Percentiles rank a stretch among this genome's conserved stretches.
Conservation (phyloP, 2,329 filamentous ascomycete species). For the Alternaria gansuensis region DNA sequence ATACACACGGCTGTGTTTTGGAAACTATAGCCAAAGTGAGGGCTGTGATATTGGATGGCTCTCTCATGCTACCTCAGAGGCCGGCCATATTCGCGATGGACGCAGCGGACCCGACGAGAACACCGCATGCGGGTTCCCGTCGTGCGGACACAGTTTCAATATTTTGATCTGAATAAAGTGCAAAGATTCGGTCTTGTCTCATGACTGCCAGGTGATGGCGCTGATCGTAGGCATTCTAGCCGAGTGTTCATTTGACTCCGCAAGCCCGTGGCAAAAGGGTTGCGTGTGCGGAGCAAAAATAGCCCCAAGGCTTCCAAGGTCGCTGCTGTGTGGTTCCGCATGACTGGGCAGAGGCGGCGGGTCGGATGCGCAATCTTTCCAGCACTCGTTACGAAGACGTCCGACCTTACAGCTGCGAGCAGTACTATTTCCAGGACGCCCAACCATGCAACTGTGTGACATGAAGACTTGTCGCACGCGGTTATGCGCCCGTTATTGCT, state of each 20-base stretch:
- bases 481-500: constrained; percentile 21
- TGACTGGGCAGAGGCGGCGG: constrained; percentile 19
- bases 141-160: constrained; percentile 26
- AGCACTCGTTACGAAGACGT: constrained; percentile 9
- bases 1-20: constrained; percentile 4
- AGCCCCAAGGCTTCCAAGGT: constrained; percentile 14
- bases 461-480: constrained; percentile 14
- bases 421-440: constrained; percentile 21
- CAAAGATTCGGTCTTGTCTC: constrained; percentile 15
- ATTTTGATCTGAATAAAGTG: constrained; percentile 21
- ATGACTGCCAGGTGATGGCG: constrained; percentile 25
- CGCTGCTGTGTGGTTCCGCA: constrained; percentile 22
- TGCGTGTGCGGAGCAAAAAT: constrained; percentile 34
- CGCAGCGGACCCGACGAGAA: constrained; percentile 3
- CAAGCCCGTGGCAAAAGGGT: constrained; percentile 35
- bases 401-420: constrained; percentile 16
- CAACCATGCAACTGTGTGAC: constrained; percentile 15
- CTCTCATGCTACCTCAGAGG: constrained; percentile 33
- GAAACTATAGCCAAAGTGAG: constrained; percentile 11
- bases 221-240: constrained; percentile 26
- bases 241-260: constrained; percentile 27
- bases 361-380: constrained; percentile 7
- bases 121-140: constrained; percentile 17
- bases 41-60: constrained; percentile 17
- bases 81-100: constrained; percentile 25